Evolutionary conservation across 2,329 filamentous ascomycete species (phyloP).

Genomic region (Laburnicola sp.): DNA sequence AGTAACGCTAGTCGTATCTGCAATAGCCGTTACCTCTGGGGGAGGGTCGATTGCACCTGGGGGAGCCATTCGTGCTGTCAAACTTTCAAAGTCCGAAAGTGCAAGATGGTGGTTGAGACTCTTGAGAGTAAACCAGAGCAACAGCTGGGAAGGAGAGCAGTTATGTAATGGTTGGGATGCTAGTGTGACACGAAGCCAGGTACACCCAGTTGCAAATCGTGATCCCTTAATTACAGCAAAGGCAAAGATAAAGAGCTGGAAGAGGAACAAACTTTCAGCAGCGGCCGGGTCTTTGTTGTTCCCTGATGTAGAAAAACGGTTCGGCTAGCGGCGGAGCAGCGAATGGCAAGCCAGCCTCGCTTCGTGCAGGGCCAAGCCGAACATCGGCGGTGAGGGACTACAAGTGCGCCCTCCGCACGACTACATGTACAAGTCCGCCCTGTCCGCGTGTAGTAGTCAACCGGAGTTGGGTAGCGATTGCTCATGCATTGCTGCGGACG

Average conservation of each 20-base stretch:
- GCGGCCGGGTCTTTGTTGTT: slow-evolving; percentile 21
- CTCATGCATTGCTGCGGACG: not conserved
- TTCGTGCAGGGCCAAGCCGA: slow-evolving; percentile 5
- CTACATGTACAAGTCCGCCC: not conserved
- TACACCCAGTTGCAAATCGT: slow-evolving; percentile 22
- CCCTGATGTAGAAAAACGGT: slow-evolving; percentile 19
- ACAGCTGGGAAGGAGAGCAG: not conserved
- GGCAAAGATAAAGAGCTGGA: not conserved
- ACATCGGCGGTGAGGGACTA: too few species aligned
- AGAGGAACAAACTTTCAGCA: slow-evolving; percentile 3
- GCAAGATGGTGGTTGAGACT: too few species aligned
- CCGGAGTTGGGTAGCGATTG: not conserved
- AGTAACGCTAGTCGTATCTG: slow-evolving; percentile 53
- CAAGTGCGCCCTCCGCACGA: slow-evolving; percentile 1
- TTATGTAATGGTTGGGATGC: not conserved
- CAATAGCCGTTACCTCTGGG: slow-evolving; percentile 46
- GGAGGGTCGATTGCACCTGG: slow-evolving; percentile 39
- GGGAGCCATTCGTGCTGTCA: slow-evolving; percentile 29
- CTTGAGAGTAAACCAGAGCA: too few species aligned
- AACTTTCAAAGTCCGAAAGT: not conserved
- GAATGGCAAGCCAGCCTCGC: slow-evolving; percentile 24
- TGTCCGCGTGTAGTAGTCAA: not conserved
- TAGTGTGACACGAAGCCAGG: not conserved
- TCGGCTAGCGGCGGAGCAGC: slow-evolving; percentile 41
- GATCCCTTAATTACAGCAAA: not conserved